Evolutionary conservation across 768 basidiomycete genomes (phyloP), one percentile per base, ranked within the genome.

Genomic region (Pulveroboletus sp.): DNA sequence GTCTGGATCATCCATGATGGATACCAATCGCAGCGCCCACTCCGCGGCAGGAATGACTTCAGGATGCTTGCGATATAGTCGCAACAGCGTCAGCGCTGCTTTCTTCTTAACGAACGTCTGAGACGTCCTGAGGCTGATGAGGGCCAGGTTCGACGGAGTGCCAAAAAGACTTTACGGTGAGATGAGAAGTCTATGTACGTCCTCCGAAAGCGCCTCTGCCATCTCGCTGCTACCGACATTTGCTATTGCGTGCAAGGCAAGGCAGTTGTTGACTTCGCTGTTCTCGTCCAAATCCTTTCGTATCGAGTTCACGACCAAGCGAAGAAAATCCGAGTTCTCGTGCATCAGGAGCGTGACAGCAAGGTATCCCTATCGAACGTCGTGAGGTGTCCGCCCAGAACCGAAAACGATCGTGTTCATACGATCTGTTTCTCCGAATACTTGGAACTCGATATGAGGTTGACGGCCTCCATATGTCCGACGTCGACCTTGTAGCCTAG

Each of bases 341-440:
- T 98, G 94, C 93, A 99, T 95, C 45, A 99, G 76, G 32, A 99
- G 71, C 3, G 96, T 98, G 6, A 98, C 85, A 14, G 96, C 96
- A 42, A 99, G 85, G 70, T 99, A 99, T 40, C 96, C 96, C 95
- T 98, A 57, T 43, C 35, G 17, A n/a, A 29, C 30, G 17, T 41
- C 23, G 49, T 50, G 42, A 55, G 49, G 12, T 50, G 20, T 19
- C n/a, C 11, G 36, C 30, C 41, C 30, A 3, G 23, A 42, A 31
- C 3, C 2, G 22, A 26, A 34, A 35, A 29, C 27, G 13, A 19
- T 37, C n/a, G 36, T 48, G 46, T 23, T 69, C 90, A 57, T 65
- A 96, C 95, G 55, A 99, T 98, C 69, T 99, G 96, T 71, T 99
- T 99, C 74, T 99, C 96, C 62, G 88, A 93, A 65, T 99, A 99